These are phyloP conservation scores for Cystobasidiaceae sp. DNA, from an alignment of 1,284 basidiomycete genomes.

Conservation along the genomic window DNA sequence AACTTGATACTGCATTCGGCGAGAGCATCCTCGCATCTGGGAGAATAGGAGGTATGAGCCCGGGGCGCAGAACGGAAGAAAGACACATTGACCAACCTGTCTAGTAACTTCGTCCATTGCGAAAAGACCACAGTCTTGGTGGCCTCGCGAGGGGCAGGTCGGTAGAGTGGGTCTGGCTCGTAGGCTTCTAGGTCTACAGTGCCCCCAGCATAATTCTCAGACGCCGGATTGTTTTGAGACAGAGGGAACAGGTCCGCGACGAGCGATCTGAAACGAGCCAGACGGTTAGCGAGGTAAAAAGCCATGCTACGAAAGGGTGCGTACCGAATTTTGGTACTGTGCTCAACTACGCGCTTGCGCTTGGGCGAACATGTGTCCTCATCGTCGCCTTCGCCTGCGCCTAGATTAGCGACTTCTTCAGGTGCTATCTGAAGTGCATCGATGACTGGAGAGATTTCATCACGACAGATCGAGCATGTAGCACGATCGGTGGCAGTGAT, in stretches of 20 bases:
- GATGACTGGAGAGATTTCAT: constrained; percentile 45
- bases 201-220: constrained; percentile 49
- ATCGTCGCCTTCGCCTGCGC: constrained; percentile 31
- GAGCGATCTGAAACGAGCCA: constrained; percentile 28
- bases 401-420: constrained; percentile 36
- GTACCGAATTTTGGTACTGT: constrained; percentile 42
- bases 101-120: constrained; percentile 93
- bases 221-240: constrained; percentile 43
- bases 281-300: too few relatives aligned
- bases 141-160: constrained; percentile 54
- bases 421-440: constrained; percentile 39
- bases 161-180: constrained; percentile 52
- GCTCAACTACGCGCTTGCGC: constrained; percentile 37
- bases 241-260: constrained; percentile 42
- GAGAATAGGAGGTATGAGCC: background rate
- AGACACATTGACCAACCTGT: constrained; percentile 59
- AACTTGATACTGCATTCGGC: constrained; percentile 67
- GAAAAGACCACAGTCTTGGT: constrained; percentile 91
- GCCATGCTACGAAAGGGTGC: background rate
- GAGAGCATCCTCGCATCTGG: constrained; percentile 69
- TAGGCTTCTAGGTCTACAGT: constrained; percentile 59
- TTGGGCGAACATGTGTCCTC: constrained; percentile 28
- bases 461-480: constrained; percentile 73
- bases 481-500: constrained; percentile 65
- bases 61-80: background rate